Percentiles rank a stretch among this genome's conserved stretches.
Conservation (phyloP, 208 protist genomes). For the Trichomonas tenax region DNA sequence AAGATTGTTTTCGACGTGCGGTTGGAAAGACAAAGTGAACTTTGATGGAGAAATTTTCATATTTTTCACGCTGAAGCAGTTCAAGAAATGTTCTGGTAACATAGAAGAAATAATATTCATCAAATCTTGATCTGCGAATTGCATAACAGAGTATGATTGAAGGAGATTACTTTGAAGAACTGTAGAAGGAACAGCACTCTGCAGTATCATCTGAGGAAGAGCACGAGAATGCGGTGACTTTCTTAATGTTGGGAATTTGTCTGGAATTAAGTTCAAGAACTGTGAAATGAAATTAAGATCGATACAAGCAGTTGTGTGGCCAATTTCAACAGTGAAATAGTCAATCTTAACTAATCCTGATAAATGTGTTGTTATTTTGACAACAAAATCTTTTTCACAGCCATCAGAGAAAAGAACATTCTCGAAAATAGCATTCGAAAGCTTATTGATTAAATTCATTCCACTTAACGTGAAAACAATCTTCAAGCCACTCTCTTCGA, state of each 20-base stretch:
- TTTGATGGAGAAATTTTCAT: neutral
- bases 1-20: neutral
- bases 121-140: neutral
- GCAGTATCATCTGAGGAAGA: neutral
- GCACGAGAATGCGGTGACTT: neutral
- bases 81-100: neutral
- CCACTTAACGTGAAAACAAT: neutral
- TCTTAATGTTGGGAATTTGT: neutral
- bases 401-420: neutral
- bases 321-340: neutral
- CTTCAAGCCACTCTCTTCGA: neutral
- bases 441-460: neutral
- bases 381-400: neutral
- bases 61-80: neutral
- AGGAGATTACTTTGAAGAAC: too few species aligned
- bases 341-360: neutral
- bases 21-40: neutral
- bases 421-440: neutral
- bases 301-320: neutral
- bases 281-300: neutral
- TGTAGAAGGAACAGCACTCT: too few species aligned
- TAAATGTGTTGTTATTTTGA: neutral
- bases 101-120: neutral
- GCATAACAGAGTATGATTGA: neutral
- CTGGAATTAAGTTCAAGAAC: neutral